Conservation (phyloP, 176 grass and related monocot genomes). For the Aechmea fasciata region DNA sequence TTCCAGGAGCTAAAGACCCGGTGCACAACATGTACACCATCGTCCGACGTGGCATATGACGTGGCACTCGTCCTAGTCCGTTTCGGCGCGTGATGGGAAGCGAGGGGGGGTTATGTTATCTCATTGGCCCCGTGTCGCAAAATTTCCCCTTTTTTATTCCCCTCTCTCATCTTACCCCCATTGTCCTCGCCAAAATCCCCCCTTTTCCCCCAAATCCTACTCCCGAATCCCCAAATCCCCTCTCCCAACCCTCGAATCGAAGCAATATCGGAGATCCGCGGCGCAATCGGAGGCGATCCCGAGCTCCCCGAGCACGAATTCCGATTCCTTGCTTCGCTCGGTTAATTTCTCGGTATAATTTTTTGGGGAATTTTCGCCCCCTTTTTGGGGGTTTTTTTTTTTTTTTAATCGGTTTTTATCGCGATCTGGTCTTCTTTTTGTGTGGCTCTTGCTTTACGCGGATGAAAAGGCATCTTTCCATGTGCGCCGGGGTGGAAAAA, state of each 20-base stretch:
- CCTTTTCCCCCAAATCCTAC: neutral
- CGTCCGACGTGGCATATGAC: too few species aligned
- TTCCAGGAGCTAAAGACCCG: too few species aligned
- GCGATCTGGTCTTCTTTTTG: neutral
- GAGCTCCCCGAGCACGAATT: neutral
- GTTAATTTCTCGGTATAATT: neutral
- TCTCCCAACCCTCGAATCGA: neutral
- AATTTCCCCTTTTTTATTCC: neutral
- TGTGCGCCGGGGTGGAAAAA: neutral
- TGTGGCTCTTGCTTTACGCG: neutral
- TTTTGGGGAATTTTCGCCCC: neutral
- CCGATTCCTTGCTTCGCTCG: neutral
- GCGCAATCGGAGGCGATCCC: conserved; percentile 1
- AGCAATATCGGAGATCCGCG: neutral
- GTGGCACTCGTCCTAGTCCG: too few species aligned
- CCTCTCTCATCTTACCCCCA: neutral
- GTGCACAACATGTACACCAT: too few species aligned
- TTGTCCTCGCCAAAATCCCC: neutral
- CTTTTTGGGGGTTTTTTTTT: too few species aligned
- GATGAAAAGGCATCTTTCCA: conserved; percentile 4
- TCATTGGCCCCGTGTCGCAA: neutral
- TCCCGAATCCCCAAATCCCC: neutral
- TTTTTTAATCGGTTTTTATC: too few species aligned
- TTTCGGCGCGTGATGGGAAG: too few species aligned
- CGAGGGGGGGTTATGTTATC: too few species aligned